Evolutionary conservation across 192 early-diverging fungal genomes (phyloP).

Genomic region (Spinellus fusiger): DNA sequence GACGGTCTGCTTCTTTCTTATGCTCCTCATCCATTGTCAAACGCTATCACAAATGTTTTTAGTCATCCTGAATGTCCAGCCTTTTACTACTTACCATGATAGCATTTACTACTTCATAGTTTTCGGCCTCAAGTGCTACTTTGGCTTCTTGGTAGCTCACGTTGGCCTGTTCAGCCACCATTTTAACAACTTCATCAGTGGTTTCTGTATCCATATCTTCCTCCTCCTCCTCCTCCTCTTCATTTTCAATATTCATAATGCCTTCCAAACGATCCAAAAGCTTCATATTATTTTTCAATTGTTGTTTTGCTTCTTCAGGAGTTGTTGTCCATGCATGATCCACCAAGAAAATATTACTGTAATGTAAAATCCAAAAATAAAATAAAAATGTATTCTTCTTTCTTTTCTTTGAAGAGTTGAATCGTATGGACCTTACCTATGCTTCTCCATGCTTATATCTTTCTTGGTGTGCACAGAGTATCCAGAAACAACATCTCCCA

Average conservation of each 20-base stretch:
- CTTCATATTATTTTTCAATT: conserved; percentile 46
- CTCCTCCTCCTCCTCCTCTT: conserved; percentile 28
- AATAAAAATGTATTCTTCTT: not conserved
- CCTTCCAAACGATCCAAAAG: conserved; percentile 58
- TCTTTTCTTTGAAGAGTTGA: not conserved
- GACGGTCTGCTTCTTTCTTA: conserved; percentile 33
- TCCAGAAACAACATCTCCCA: conserved; percentile 41
- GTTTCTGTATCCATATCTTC: conserved; percentile 37
- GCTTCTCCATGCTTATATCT: conserved; percentile 36
- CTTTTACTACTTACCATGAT: conserved; percentile 41
- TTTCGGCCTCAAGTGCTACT: conserved; percentile 43
- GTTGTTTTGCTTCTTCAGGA: conserved; percentile 41
- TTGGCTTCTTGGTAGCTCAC: conserved; percentile 50
- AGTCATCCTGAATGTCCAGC: not conserved
- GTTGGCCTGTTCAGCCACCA: conserved; percentile 53
- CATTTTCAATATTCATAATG: conserved; percentile 52
- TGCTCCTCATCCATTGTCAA: conserved; percentile 33
- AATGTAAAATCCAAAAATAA: conserved; percentile 14
- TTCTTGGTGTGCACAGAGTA: conserved; percentile 48
- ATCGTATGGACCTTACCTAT: conserved; percentile 32
- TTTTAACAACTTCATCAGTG: conserved; percentile 40
- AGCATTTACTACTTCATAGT: conserved; percentile 56
- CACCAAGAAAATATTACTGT: conserved; percentile 60
- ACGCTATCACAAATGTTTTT: conserved; percentile 25
- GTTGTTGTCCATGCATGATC: conserved; percentile 74